phyloP scores from a whole-genome alignment of 2,329 filamentous ascomycete genomes.

The Talaromyces atroroseus region DNA sequence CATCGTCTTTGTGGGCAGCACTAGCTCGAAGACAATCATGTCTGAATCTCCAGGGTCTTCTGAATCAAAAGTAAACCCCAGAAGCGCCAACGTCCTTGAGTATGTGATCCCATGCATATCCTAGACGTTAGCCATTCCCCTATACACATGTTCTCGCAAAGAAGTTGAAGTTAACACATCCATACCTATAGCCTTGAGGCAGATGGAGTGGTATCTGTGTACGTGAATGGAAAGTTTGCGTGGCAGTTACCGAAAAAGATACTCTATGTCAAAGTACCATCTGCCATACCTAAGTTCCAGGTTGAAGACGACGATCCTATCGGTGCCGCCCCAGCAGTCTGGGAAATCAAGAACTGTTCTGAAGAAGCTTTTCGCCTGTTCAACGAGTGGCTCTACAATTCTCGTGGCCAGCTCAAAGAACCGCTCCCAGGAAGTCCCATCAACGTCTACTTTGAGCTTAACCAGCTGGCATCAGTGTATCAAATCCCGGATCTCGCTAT shows the following conservation, averaged over 20 bases:
- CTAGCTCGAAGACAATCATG: not conserved
- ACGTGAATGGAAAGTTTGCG: slow-evolving; percentile 5
- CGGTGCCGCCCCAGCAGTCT: not conserved
- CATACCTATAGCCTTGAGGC: slow-evolving; percentile 3
- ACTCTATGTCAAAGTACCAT: not conserved
- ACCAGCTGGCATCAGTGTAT: not conserved
- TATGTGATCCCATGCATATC: not conserved
- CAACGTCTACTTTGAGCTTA: slow-evolving; percentile 3
- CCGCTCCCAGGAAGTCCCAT: not conserved
- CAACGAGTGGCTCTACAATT: slow-evolving; percentile 9
- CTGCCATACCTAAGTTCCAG: not conserved
- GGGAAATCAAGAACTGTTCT: slow-evolving; percentile 7
- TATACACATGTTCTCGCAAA: not conserved
- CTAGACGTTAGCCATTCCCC: too few relatives aligned
- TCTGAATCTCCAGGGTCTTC: not conserved
- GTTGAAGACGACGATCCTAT: not conserved
- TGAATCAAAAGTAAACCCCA: not conserved
- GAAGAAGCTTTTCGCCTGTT: slow-evolving; percentile 4
- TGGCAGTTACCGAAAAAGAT: slow-evolving; percentile 8
- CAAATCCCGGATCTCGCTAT: not conserved
- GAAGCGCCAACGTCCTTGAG: not conserved
- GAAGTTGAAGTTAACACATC: not conserved
- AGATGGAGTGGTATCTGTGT: slow-evolving; percentile 3
- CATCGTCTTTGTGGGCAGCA: not conserved
- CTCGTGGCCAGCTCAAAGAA: not conserved